Base-by-base conservation (phyloP, 495 filamentous ascomycete genomes). In the Hypoxylon intermedium region DNA sequence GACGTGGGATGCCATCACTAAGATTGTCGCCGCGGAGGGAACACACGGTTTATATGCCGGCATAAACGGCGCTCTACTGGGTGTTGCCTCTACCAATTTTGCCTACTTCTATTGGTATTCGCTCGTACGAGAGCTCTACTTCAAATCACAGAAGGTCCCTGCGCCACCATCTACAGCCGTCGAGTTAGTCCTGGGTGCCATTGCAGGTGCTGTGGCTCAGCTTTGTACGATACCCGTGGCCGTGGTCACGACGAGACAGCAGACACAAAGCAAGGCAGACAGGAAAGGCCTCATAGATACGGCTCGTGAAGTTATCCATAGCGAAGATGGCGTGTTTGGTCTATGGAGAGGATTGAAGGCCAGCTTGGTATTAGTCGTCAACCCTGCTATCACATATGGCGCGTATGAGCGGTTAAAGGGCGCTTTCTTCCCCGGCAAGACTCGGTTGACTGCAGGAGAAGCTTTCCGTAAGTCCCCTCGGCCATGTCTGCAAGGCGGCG, bases 41-140 rank as follows among this genome's bases (percentile, higher is more conserved):
- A 30, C 94, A 12, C 58, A 74, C 12, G 94, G 95, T 2, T 83
- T 99, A 18, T 99, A 98, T 68, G 85, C 89, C 37, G 94, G 94
- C 43, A 92, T 99, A 68, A 75, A 82, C 42, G 93, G 95, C 13
- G 84, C 91, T 5, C 80, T 99, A 9, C 75, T 97, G 13, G 94
- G 94, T 37, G 95, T 98, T 11, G 93, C 91, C 6, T 97, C 92
- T 11, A 98, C 92, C 53, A 99, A 99, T 72, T 99, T 99, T 70
- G 94, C 94, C 57, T 99, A 99, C 76, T 99, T 99, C 70, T 99
- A 98, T 79, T 99, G 94, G 94, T 98, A 99, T 74, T 93, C 91
- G 16, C 72, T 92, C 13, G 91, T 97, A 11, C 88, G 94, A 37
- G 84, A 83, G 9, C 75, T 97, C 31, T 98, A 97, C 71, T 75